Percentiles rank a stretch among this genome's conserved stretches.
These are phyloP conservation scores for Calonectria pteridis DNA, from an alignment of 2,329 filamentous ascomycete genomes.

Conservation along the genomic window DNA sequence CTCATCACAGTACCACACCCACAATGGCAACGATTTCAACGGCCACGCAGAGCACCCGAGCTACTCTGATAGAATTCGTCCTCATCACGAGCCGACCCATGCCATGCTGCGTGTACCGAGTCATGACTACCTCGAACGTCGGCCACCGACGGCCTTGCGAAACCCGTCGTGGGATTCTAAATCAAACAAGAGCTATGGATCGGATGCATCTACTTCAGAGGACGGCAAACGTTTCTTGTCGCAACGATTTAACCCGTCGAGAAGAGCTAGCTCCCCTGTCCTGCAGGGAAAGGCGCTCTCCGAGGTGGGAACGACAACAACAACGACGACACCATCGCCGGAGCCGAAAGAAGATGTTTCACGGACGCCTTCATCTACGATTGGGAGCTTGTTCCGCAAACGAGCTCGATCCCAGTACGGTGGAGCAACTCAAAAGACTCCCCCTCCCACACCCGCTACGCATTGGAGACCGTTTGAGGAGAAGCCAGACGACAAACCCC, in stretches of 20 bases:
- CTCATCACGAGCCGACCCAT: neutral
- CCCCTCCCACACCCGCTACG: slow-evolving; percentile 34
- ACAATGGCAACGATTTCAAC: neutral
- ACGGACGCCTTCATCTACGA: slow-evolving; percentile 39
- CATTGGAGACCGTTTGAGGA: slow-evolving; percentile 46
- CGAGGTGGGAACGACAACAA: neutral
- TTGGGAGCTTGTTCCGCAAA: slow-evolving; percentile 45
- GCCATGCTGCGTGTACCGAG: neutral
- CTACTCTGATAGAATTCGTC: neutral
- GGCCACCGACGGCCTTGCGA: slow-evolving; percentile 16
- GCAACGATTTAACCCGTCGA: slow-evolving; percentile 25
- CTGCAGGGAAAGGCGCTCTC: neutral
- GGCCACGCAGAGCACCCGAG: too few species aligned
- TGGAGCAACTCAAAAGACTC: slow-evolving; percentile 33
- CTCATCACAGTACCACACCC: neutral
- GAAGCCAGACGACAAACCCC: slow-evolving; percentile 31
- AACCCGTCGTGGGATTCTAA: slow-evolving; percentile 26
- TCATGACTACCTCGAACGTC: neutral
- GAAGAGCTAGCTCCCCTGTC: slow-evolving; percentile 15
- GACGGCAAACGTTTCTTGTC: slow-evolving; percentile 25
- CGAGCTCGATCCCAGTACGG: slow-evolving; percentile 37
- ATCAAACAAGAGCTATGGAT: slow-evolving; percentile 16
- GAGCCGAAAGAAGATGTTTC: slow-evolving; percentile 10
- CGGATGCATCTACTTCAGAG: slow-evolving; percentile 6
- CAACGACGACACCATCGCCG: slow-evolving; percentile 1